Evolutionary conservation across 345 rosid genomes (phyloP).

Genomic region (Rhodamnia argentea): DNA sequence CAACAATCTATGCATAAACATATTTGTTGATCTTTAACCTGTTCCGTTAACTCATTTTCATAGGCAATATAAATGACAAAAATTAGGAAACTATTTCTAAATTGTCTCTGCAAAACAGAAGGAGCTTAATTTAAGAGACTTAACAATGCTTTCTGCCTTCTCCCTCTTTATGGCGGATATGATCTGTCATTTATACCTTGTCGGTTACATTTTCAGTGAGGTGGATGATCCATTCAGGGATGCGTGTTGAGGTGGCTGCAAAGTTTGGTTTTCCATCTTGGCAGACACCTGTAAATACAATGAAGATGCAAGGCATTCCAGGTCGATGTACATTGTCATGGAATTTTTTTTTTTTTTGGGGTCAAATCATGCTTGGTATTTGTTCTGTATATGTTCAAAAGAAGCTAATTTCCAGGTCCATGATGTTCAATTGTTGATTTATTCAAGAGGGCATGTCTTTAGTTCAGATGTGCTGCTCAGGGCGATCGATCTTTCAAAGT

Average conservation of each 20-base stretch:
- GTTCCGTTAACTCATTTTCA: not conserved
- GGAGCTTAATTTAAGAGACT: not conserved
- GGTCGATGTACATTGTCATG: not conserved
- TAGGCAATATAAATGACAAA: not conserved
- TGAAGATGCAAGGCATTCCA: not conserved
- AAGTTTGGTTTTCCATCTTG: not conserved
- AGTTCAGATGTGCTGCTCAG: not conserved
- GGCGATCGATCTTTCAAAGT: not conserved
- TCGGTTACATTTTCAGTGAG: slow-evolving; percentile 8
- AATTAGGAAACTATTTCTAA: not conserved
- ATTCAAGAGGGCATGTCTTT: not conserved
- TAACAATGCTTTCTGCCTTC: not conserved
- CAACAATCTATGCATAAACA: not conserved
- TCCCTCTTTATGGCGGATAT: not conserved
- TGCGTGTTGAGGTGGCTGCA: not conserved
- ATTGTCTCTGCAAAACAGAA: not conserved
- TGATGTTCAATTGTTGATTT: not conserved
- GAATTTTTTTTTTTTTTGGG: not conserved
- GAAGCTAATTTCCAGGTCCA: not conserved
- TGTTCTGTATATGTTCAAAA: slow-evolving; percentile 1
- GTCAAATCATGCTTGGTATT: slow-evolving; percentile 9
- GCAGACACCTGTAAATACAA: not conserved
- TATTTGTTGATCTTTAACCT: not conserved
- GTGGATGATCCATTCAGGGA: slow-evolving; percentile 15
- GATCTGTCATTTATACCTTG: not conserved